Conservation (phyloP, 2,329 filamentous ascomycete genomes). For the Tolypocladium paradoxum region DNA sequence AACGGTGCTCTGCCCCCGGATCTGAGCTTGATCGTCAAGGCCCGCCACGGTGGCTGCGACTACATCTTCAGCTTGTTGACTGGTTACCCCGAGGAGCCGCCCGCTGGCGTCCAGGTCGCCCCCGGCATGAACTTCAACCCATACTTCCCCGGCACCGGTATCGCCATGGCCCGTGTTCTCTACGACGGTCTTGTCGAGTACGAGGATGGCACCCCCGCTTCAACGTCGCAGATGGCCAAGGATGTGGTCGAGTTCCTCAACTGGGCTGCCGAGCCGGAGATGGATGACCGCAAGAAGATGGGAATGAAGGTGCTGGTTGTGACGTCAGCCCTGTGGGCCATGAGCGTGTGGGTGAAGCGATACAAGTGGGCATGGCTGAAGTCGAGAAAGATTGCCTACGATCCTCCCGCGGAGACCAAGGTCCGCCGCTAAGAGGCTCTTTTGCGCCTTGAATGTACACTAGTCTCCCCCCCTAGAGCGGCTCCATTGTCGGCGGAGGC, state of each 20-base stretch:
- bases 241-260: slow-evolving; percentile 98
- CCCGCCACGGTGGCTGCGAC: slow-evolving; percentile 91
- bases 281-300: slow-evolving; percentile 99
- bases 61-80: slow-evolving; percentile 98
- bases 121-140: slow-evolving; percentile 99
- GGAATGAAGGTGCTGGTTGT: slow-evolving; percentile 90
- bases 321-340: slow-evolving; percentile 64
- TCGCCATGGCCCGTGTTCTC: slow-evolving; percentile 96
- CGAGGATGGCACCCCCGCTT: slow-evolving; percentile 88
- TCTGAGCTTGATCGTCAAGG: slow-evolving; percentile 96
- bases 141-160: slow-evolving; percentile 98
- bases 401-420: slow-evolving; percentile 53
- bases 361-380: slow-evolving; percentile 99
- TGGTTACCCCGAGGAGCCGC: slow-evolving; percentile 93
- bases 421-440: slow-evolving; percentile 31
- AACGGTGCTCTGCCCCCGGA: slow-evolving; percentile 95
- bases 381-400: slow-evolving; percentile 87
- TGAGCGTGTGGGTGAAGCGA: slow-evolving; percentile 97
- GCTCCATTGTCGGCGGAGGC: slow-evolving; percentile 32
- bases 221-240: slow-evolving; percentile 99
- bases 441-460: slow-evolving; percentile 26
- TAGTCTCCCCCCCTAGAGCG: slow-evolving; percentile 30
- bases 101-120: slow-evolving; percentile 75
- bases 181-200: slow-evolving; percentile 98
- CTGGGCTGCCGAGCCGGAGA: slow-evolving; percentile 98